Evolutionary conservation across 495 filamentous ascomycete species (phyloP).

Genomic region (Cudoniella acicularis): DNA sequence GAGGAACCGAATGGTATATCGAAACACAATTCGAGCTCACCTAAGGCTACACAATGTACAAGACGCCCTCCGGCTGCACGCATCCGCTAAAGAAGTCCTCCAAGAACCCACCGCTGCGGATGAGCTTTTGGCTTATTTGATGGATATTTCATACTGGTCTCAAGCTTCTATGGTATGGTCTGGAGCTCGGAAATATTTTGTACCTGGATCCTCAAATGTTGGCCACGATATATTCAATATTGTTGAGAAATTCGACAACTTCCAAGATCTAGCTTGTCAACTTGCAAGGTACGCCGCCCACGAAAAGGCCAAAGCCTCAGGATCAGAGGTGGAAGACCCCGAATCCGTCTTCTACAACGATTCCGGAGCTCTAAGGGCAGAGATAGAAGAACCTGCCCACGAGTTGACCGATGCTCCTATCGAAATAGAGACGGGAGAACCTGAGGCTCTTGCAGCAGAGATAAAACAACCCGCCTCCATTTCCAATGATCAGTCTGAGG

Average conservation of each 20-base stretch:
- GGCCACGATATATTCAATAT: background rate
- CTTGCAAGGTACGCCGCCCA: background rate
- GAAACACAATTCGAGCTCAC: conserved; percentile 17
- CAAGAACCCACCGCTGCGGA: conserved; percentile 26
- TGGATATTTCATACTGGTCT: conserved; percentile 27
- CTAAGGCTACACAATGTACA: conserved; percentile 25
- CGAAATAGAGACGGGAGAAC: no score
- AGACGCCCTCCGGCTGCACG: conserved; percentile 33
- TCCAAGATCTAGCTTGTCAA: background rate
- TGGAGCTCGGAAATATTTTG: conserved; percentile 17
- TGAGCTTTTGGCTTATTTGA: conserved; percentile 29
- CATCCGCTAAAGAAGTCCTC: conserved; percentile 21
- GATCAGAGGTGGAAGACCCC: background rate
- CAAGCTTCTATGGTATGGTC: conserved; percentile 8
- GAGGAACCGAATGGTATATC: conserved; percentile 1
- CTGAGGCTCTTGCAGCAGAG: no score
- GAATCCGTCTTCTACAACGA: no score
- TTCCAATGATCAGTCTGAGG: no score
- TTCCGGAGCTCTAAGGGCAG: no score
- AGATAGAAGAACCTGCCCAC: no score
- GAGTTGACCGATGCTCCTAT: no score
- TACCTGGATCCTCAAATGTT: background rate
- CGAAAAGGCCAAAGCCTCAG: background rate
- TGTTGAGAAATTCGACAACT: background rate
- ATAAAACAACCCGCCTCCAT: no score